phyloP scores from a whole-genome alignment of 352 stramenopile species.

The Phytopythium kandeliae region DNA sequence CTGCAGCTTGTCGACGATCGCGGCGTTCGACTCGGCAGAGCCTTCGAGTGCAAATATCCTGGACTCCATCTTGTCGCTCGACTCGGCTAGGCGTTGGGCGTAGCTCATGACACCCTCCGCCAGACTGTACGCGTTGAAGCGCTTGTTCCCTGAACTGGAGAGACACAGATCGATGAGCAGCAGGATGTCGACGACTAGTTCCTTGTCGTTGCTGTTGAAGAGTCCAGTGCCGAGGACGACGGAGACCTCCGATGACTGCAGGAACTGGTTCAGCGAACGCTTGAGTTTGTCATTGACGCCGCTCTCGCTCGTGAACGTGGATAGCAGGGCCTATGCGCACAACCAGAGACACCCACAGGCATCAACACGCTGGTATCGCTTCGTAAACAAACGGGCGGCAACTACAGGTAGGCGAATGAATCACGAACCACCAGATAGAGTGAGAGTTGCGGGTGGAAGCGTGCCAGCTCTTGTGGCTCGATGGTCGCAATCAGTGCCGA shows the following conservation, averaged over 20 bases:
- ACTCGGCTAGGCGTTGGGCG: constrained; percentile 41
- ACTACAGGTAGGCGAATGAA: neutral
- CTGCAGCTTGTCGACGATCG: constrained; percentile 50
- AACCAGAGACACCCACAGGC: neutral
- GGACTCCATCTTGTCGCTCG: constrained; percentile 53
- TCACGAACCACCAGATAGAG: constrained; percentile 59
- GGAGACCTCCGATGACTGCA: constrained; percentile 67
- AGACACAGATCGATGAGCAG: constrained; percentile 51
- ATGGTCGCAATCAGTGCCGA: constrained; percentile 41
- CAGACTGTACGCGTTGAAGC: constrained; percentile 52
- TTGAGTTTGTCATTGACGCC: constrained; percentile 60
- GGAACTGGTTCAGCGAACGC: constrained; percentile 59
- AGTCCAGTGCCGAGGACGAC: constrained; percentile 51
- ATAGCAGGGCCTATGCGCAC: constrained; percentile 45
- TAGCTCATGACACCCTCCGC: constrained; percentile 58
- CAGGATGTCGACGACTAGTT: constrained; percentile 58
- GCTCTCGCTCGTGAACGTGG: constrained; percentile 37
- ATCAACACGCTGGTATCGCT: neutral
- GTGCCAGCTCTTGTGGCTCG: constrained; percentile 38
- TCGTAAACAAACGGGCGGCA: neutral
- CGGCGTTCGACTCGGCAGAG: constrained; percentile 34
- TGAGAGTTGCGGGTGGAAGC: constrained; percentile 63
- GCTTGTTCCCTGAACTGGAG: constrained; percentile 42
- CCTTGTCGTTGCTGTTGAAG: constrained; percentile 59
- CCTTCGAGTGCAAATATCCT: constrained; percentile 40